Evolutionary conservation across 73 alveolate genomes (phyloP), one percentile per base, ranked within the genome.

Genomic region (Durusdinium trenchii): DNA sequence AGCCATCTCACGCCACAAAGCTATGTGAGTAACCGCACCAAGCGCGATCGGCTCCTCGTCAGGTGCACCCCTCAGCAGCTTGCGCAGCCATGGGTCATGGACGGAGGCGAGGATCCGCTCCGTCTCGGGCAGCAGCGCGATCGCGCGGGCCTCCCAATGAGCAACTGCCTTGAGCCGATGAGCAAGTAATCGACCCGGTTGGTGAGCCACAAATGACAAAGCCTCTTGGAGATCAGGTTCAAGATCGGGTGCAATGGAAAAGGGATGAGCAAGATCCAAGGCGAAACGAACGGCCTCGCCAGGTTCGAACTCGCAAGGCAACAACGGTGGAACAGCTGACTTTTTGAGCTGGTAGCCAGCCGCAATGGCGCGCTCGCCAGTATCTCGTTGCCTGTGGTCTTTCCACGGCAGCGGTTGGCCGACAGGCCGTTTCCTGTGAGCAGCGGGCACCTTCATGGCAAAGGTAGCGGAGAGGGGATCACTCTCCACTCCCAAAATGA

Each of bases 321-420:
- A n/a, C 40, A 85, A 40, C 14, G 95, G 95, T 0, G 95, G 95
- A 12, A 54, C 12, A 3, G 61, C 95, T 0, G 69, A 16, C 47
- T 47, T 3, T 64, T 87, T 87, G 40, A 87, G 67, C 84, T 87
- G 95, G 30, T 42, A 57, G 1, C 95, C 95, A 3, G 95, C 52
- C 26, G 57, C 45, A 0, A 4, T 6, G 20, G 95, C 95, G 6
- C 35, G 9, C 54, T 86, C 48, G 35, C 51, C 95, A 3, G 69
- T 42, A 40, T 14, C 32, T 1, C 10, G 40, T 43, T 86, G 95
- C 30, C 75, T 62, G 81, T 86, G 95, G 6, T n/a, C 62, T 9
- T 43, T 1, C 78, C 82, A 51, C 5, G 0, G 43, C 14, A 86
- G 30, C 1, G 82, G 79, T 18, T 51, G 82, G 1, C 95, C 95